Evolutionary conservation across 176 grass and related monocot species (phyloP), one percentile per base, ranked within the genome.

Genomic region (Triticum urartu): DNA sequence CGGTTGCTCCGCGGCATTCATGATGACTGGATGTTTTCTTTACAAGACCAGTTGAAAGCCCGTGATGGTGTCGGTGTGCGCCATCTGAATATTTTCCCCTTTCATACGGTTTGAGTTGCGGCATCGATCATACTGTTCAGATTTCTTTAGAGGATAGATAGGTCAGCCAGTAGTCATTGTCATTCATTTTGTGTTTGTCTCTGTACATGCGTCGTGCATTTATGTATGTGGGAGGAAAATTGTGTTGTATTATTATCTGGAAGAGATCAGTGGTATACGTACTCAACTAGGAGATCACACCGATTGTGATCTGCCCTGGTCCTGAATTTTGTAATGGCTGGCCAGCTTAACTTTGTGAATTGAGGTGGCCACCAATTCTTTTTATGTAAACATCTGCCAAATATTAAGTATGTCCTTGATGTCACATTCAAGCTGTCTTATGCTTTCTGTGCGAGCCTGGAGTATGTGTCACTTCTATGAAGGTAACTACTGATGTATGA

Each of bases 131-230:
- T 87, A 90, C 78, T 80, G 58, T 84, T 84, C 56, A 78, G 70
- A 82, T 85, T 88, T 85, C 63, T 91, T 88, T 64, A 91, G 86
- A 91, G 72, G 64, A 88, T 91, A 88, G 82, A 82, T 91, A 85
- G 89, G 82, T 79, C 77, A 67, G 48, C 54, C 34, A 72, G 82
- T 88, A 76, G 65, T 21, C 52, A 85, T 64, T 88, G 86, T 88
- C 70, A 83, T 91, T 91, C 78, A 82, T 88, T 87, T 35, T 17
- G 22, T 50, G 22, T 64, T 80, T 79, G 17, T 60, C 39, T 64
- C 43, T 91, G 82, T 91, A 85, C 86, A 91, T 91, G 86, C 54
- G 78, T 21, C 78, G 22, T 81, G 58, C 70, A 78, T 83, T 90
- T 88, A 72, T 88, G 68, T 82, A 28, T 64, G 80, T 40, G 39